Percentiles rank a stretch among this genome's conserved stretches.
Conservation (phyloP, 1,139 yeast genomes). For the Debaryomyces coudertii region DNA sequence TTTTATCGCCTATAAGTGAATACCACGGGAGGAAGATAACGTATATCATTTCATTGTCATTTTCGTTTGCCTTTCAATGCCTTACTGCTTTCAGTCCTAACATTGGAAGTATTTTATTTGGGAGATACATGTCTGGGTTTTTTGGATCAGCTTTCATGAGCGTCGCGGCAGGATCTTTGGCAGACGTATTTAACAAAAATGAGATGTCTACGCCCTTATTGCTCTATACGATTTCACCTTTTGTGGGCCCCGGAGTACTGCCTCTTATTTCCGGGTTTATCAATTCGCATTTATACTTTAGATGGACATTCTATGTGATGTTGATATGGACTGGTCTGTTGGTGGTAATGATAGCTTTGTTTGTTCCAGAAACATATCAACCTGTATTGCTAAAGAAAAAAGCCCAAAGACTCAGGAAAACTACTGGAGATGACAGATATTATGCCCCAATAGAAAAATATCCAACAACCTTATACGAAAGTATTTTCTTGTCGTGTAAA, state of each 20-base stretch:
- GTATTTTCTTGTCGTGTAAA: constrained; percentile 43
- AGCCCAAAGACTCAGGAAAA: constrained; percentile 21
- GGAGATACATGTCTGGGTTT: constrained; percentile 37
- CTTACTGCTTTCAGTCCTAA: constrained; percentile 32
- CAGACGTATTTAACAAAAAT: constrained; percentile 31
- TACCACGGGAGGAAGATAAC: constrained; percentile 36
- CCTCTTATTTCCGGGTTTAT: constrained; percentile 37
- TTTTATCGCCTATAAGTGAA: constrained; percentile 38
- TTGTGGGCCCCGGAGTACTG: constrained; percentile 38
- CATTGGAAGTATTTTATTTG: constrained; percentile 34
- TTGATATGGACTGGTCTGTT: constrained; percentile 26
- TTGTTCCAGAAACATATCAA: constrained; percentile 26
- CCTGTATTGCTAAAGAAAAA: constrained; percentile 21
- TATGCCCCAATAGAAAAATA: constrained; percentile 53
- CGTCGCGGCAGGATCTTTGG: constrained; percentile 39
- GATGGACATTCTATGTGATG: constrained; percentile 33
- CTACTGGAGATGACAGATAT: constrained; percentile 26
- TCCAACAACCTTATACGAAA: constrained; percentile 25
- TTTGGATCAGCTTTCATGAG: constrained; percentile 38
- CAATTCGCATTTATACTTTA: constrained; percentile 22
- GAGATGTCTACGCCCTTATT: constrained; percentile 32
- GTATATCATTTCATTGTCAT: constrained; percentile 27
- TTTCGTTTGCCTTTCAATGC: constrained; percentile 29
- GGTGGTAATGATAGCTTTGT: constrained; percentile 20
- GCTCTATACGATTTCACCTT: constrained; percentile 35